Evolutionary conservation across 495 filamentous ascomycete genomes (phyloP), one percentile per base, ranked within the genome.

Genomic region (Penicillium lividum): DNA sequence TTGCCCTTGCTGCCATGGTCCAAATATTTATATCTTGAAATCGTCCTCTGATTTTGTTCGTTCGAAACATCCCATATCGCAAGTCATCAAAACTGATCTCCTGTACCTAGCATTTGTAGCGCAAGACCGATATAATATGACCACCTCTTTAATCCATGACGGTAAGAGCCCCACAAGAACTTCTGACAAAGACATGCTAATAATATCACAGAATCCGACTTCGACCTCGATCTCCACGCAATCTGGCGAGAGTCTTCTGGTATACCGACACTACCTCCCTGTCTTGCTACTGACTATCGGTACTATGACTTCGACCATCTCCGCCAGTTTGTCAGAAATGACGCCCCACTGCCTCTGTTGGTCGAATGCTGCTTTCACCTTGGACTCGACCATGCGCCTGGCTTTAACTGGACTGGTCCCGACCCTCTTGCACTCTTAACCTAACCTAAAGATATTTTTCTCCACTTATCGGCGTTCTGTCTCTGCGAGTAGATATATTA

Each of bases 361-460:
- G 31, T 53, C 25, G 56, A 58, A 58, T 53, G 43, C 31, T 15
- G 36, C 33, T 53, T 58, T n/a, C 11, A 48, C 11, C 43, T 42
- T 30, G 46, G 8, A 47, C 34, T 47, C 25, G 56, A 53, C 7
- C 15, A 46, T 15, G 38, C 25, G 31, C 28, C 29, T 0, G 49
- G 28, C 43, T 59, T 59, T 22, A 42, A 43, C 49, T 59, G 43
- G 56, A 59, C 40, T 5, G 50, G 56, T 8, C 56, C 43, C 0
- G 56, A 59, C 27, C 56, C 40, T 13, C 13, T 59, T 31, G 52
- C 56, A 10, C 42, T 30, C 1, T 25, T 22, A 25, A 59, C 56
- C 30, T 29, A 33, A 30, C 36, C 42, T 42, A 30, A 53, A 11
- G 56, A 53, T 11, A 30, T 59, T 30, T 59, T 59, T 30, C 50